Evolutionary conservation across 139 green algal species (phyloP).

Genomic region (Closterium sp.): DNA sequence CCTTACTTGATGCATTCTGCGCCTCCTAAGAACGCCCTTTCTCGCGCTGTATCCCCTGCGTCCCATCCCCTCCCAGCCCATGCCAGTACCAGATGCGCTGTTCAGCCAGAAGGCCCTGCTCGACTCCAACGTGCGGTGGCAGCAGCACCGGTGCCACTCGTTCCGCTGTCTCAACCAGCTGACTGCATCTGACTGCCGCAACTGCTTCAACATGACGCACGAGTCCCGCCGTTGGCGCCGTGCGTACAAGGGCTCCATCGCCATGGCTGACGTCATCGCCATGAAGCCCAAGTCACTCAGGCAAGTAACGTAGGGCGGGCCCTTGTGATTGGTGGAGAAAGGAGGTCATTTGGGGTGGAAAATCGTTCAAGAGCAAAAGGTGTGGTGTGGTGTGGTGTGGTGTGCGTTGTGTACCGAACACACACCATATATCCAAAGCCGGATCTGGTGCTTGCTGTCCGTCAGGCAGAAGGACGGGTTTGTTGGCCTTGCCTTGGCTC

Average conservation of each 20-base stretch:
- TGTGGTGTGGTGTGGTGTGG: too few species aligned
- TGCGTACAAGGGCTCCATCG: neutral
- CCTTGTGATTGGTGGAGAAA: too few species aligned
- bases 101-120: conserved; percentile 7
- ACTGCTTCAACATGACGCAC: conserved; percentile 42
- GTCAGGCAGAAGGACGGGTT: too few species aligned
- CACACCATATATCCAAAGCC: too few species aligned
- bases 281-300: conserved; percentile 14
- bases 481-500: too few species aligned
- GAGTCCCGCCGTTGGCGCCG: conserved; percentile 9
- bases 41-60: too few species aligned
- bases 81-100: conserved; percentile 4
- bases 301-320: neutral
- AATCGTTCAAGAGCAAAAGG: too few species aligned
- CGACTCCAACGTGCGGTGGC: conserved; percentile 10
- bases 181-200: conserved; percentile 11
- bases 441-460: too few species aligned
- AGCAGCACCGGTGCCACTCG: conserved; percentile 20
- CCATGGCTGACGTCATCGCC: conserved; percentile 25
- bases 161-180: conserved; percentile 22
- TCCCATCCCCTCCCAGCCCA: neutral
- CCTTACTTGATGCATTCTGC: too few species aligned
- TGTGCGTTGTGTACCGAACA: too few species aligned
- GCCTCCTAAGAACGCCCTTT: too few species aligned
- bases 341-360: too few species aligned